Evolutionary conservation across 441 rosid genomes (phyloP), one percentile per base, ranked within the genome.

Genomic region (Populus hybrid): DNA sequence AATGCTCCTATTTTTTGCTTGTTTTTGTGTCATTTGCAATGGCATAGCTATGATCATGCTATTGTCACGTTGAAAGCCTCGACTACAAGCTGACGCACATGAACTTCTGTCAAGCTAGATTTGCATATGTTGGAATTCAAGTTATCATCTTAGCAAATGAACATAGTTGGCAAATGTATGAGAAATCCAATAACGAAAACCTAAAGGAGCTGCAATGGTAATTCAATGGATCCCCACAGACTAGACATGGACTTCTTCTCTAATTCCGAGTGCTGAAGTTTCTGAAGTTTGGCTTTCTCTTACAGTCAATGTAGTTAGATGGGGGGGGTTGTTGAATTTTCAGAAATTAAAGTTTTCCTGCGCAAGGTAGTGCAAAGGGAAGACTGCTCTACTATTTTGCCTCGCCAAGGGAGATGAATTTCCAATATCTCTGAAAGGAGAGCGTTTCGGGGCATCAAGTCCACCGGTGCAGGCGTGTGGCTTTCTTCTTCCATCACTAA

Each of bases 391-490:
- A 57, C 76, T 73, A 28, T 76, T 81, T 71, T 80, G 87, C 80
- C 80, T 77, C 9, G 32, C 67, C 77, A 76, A 16, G 3, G 79
- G 76, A 10, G 83, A 65, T 2, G 78, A 70, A 70, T 89, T 90
- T 46, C 89, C 85, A 5, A 89, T 84, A 28, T 89, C 90, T 72
- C 69, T 40, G 6, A 90, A 84, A 0, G 90, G 90, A 2, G 78
- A 85, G 7, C 87, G 82, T 72, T 80, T 84, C 4, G 76, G 69
- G 26, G 46, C 79, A 18, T 71, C 36, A n/a, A 61, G 35, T 53
- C 73, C 69, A 10, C 69, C 72, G 68, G 61, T 84, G 65, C 79
- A 69, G 50, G 78, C 70, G 14, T 73, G 70, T 28, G 74, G 61
- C 74, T 82, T 88, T 77, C 84, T 84, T 70, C 89, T 78, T 75